Evolutionary conservation across 306 rosid species (phyloP).

Genomic region (Vigna nakashimae): DNA sequence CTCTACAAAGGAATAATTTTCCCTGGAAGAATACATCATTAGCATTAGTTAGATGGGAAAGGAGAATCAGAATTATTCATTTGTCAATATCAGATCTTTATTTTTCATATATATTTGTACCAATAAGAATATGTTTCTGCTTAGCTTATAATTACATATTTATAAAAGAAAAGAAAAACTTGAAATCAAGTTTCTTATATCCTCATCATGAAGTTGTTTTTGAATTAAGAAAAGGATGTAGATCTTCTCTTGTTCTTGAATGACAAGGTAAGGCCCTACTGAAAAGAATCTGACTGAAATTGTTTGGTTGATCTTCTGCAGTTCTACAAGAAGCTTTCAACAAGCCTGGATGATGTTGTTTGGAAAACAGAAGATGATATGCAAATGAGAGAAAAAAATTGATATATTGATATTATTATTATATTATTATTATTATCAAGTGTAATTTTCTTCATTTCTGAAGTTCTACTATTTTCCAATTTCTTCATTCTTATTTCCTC

Average conservation of each 20-base stretch:
- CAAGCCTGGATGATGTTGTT: constrained; percentile 81
- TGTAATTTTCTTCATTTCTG: constrained; percentile 39
- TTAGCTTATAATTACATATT: background rate
- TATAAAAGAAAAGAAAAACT: background rate
- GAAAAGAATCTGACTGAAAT: constrained; percentile 29
- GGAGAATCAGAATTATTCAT: background rate
- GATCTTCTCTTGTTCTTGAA: constrained; percentile 9
- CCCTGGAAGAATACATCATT: background rate
- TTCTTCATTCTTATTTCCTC: constrained; percentile 37
- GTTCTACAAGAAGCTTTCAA: constrained; percentile 93
- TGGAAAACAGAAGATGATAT: constrained; percentile 95
- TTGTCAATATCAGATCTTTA: background rate
- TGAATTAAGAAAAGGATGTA: background rate
- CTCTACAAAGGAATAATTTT: background rate
- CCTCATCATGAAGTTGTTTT: too few species aligned
- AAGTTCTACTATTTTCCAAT: constrained; percentile 26
- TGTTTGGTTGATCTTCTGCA: constrained; percentile 46
- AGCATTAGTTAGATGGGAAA: background rate
- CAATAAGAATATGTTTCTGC: background rate
- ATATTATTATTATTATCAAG: background rate
- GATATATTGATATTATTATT: constrained; percentile 41
- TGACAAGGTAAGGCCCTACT: background rate
- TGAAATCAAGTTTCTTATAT: too few species aligned
- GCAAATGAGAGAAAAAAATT: constrained; percentile 58
- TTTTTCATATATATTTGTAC: background rate